Evolutionary conservation across 169 alveolate genomes (phyloP), one percentile per base, ranked within the genome.

Genomic region (Toxoplasma gondii): DNA sequence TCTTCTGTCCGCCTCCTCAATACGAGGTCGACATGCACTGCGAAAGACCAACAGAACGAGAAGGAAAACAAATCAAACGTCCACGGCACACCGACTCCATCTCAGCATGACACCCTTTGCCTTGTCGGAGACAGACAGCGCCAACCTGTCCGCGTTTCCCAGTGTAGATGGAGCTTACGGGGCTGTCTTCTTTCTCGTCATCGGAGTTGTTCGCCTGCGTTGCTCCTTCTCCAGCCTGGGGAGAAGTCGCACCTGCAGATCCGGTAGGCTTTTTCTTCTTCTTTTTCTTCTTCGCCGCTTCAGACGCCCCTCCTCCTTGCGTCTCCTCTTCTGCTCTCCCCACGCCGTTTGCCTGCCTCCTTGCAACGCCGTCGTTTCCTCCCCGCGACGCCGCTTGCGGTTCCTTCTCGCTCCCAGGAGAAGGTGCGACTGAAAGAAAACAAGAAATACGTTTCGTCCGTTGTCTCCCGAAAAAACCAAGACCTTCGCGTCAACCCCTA

Each of bases 231-330:
- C 41, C 90, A 2, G 54, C 90, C 64, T 41, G 67, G 12, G 90
- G 53, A 0, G 90, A 43, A 24, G 27, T 36, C 67, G 41, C 67
- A 38, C 90, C 67, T 12, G 84, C 39, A 2, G 39, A 36, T 17
- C 27, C 84, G n/a, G n/a, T n/a, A n/a, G 86, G 34, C 41, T 82
- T 82, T 67, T 82, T 82, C 90, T 82, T 82, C 67, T 82, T 82
- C 64, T 82, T 82, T 31, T 82, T 82, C 67, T 82, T 82, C 90
- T 82, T 82, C 41, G 67, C 67, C 1, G 90, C 90, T 31, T 82
- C 90, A 0, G 67, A 41, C 90, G 90, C 64, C 31, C 34, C 54
- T 36, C 41, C 39, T 0, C 90, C 64, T 1, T 38, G 69, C 31
- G 1, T 67, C 0, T 2, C 90, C 19, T 41, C 90, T 44, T 82